Percentiles rank a stretch among this genome's conserved stretches.
phyloP scores from a whole-genome alignment of 192 early-diverging fungal genomes.

The Rhizophlyctis rosea region DNA sequence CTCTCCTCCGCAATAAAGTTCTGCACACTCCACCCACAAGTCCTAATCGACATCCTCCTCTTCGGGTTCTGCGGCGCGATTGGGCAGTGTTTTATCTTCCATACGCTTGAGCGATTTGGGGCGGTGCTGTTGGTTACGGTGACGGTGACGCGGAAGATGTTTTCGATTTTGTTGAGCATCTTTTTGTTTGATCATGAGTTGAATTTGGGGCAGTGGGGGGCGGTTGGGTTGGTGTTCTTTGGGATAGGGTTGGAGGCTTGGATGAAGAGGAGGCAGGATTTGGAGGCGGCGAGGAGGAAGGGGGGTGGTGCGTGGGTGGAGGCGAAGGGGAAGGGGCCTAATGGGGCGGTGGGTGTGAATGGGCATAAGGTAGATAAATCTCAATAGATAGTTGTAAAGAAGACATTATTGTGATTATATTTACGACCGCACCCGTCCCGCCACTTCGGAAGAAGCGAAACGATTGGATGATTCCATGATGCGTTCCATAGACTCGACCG shows the following conservation, averaged over 20 bases:
- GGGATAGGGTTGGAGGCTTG: conserved; percentile 51
- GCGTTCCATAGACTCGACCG: too few species aligned
- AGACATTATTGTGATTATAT: too few species aligned
- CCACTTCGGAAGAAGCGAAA: too few species aligned
- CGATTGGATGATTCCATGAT: too few species aligned
- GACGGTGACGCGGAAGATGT: conserved; percentile 94
- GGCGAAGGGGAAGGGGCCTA: too few species aligned
- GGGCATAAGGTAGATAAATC: too few species aligned
- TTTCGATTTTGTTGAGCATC: conserved; percentile 89
- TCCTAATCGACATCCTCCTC: conserved; percentile 78
- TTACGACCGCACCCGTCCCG: too few species aligned
- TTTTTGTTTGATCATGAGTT: conserved; percentile 83
- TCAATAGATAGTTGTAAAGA: too few species aligned
- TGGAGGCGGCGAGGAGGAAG: neutral
- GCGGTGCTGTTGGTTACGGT: conserved; percentile 87
- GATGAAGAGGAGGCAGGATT: conserved; percentile 22
- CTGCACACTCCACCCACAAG: conserved; percentile 70
- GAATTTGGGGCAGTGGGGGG: conserved; percentile 77
- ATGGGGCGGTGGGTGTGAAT: too few species aligned
- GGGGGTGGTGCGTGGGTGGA: neutral
- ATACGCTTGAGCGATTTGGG: conserved; percentile 87
- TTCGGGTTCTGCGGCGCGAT: conserved; percentile 90
- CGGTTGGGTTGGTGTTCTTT: conserved; percentile 81
- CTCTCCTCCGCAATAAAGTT: conserved; percentile 71
- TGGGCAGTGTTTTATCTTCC: conserved; percentile 99